phyloP scores from a whole-genome alignment of 2,329 filamentous ascomycete genomes.

The Diaporthe sp. region DNA sequence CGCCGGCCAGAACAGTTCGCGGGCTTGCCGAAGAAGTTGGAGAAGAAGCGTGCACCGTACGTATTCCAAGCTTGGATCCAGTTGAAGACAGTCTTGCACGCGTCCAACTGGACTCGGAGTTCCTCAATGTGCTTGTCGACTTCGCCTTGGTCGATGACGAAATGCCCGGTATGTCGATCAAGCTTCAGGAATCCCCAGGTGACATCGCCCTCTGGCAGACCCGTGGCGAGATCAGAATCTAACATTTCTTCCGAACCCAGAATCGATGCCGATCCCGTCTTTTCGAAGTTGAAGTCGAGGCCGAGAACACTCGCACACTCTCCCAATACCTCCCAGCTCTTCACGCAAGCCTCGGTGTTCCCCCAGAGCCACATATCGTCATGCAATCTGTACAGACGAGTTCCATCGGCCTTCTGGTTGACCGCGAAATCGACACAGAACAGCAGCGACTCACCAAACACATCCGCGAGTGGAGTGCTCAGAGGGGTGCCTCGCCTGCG shows the following conservation, averaged over 20 bases:
- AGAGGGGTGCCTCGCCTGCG: slow-evolving; percentile 68
- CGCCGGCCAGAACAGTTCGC: slow-evolving; percentile 66
- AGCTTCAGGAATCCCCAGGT: slow-evolving; percentile 71
- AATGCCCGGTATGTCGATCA: slow-evolving; percentile 60
- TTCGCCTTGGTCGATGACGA: slow-evolving; percentile 66
- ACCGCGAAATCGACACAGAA: slow-evolving; percentile 74
- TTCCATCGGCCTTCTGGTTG: slow-evolving; percentile 65
- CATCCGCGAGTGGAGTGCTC: slow-evolving; percentile 66
- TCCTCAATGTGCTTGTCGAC: slow-evolving; percentile 70
- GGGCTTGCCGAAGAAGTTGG: slow-evolving; percentile 68
- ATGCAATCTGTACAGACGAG: slow-evolving; percentile 69
- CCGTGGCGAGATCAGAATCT: background rate
- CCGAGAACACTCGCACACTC: slow-evolving; percentile 65
- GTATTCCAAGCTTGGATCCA: slow-evolving; percentile 73
- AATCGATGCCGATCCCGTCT: slow-evolving; percentile 66
- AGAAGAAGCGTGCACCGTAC: slow-evolving; percentile 68
- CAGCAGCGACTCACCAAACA: slow-evolving; percentile 68
- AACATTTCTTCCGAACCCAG: background rate
- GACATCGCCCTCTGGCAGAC: slow-evolving; percentile 65
- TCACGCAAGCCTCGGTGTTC: slow-evolving; percentile 57
- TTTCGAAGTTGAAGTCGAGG: slow-evolving; percentile 66
- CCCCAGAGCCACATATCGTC: slow-evolving; percentile 77
- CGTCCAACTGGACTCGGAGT: slow-evolving; percentile 64
- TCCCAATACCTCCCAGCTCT: slow-evolving; percentile 66
- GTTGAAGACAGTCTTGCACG: slow-evolving; percentile 66